Evolutionary conservation across 2,329 filamentous ascomycete species (phyloP).

Genomic region (Ophiostoma montium): DNA sequence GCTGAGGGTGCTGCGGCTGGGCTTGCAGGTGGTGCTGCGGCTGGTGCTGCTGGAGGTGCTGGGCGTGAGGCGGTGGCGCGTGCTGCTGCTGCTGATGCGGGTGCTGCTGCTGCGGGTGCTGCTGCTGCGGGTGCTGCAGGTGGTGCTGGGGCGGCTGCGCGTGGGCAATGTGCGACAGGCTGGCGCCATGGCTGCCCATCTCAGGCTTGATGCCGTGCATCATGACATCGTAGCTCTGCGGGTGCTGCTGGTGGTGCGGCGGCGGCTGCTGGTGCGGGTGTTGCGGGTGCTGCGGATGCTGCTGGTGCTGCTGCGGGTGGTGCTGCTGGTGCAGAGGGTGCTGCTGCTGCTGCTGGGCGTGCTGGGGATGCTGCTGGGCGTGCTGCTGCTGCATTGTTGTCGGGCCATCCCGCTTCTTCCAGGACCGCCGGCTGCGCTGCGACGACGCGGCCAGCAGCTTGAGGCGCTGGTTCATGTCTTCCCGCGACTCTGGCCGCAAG

Average conservation of each 20-base stretch:
- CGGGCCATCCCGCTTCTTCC: conserved; percentile 5
- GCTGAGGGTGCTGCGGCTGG: neutral
- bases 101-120: conserved; percentile 1
- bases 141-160: conserved; percentile 5
- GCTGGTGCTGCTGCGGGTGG: neutral
- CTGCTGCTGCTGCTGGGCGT: neutral
- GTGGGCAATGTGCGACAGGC: conserved; percentile 2
- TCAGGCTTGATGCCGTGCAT: conserved; percentile 7
- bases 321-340: neutral
- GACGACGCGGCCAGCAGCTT: conserved; percentile 28
- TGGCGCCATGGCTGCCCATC: conserved; percentile 3
- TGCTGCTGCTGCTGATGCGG: conserved; percentile 2
- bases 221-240: conserved; percentile 4
- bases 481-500: conserved; percentile 35
- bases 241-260: neutral
- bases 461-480: conserved; percentile 38
- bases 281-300: neutral
- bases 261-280: neutral
- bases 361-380: neutral
- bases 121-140: conserved; percentile 2
- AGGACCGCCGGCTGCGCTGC: conserved; percentile 17
- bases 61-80: neutral
- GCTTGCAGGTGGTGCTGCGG: conserved; percentile 3
- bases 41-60: conserved; percentile 3
- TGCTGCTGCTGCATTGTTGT: neutral